A percentile compares a stretch with the other conserved stretches of the same genome.
Conservation (phyloP, 2,329 filamentous ascomycete species). For the Claviceps sp. region DNA sequence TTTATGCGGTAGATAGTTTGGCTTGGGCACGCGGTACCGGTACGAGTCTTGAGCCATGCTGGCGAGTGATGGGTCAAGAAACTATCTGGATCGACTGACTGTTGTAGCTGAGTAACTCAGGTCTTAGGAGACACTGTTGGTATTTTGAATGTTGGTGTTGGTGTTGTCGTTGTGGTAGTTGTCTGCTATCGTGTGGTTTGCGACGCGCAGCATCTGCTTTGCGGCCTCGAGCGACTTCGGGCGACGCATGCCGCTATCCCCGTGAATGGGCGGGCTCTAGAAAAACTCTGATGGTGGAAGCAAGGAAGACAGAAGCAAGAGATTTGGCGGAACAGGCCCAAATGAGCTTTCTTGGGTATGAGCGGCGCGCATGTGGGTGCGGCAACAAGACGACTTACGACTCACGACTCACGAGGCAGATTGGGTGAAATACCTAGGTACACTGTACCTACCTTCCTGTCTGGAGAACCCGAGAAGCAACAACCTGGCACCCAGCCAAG, state of each 20-base stretch:
- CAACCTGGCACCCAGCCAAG: too few species aligned
- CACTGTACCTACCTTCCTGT: too few species aligned
- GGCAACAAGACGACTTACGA: too few species aligned
- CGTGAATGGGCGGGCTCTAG: neutral
- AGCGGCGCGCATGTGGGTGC: too few species aligned
- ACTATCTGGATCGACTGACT: neutral
- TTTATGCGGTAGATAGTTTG: constrained; percentile 47
- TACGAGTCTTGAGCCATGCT: constrained; percentile 32
- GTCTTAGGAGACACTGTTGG: neutral
- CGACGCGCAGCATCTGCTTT: neutral
- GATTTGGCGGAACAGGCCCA: neutral
- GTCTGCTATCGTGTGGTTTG: neutral
- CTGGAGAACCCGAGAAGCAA: too few species aligned
- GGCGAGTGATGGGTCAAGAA: neutral
- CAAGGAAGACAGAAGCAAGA: neutral
- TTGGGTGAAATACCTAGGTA: too few species aligned
- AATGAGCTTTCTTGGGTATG: neutral
- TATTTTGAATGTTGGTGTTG: neutral
- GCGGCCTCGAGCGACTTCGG: neutral
- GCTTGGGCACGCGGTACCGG: constrained; percentile 40
- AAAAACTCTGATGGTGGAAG: neutral
- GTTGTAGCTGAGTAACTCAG: too few species aligned
- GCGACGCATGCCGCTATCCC: neutral
- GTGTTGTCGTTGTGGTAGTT: neutral
- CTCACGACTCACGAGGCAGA: too few species aligned